A percentile compares a stretch with the other conserved stretches of the same genome.
These are phyloP conservation scores for Alternaria sp. DNA, from an alignment of 2,329 filamentous ascomycete species.

Conservation along the genomic window DNA sequence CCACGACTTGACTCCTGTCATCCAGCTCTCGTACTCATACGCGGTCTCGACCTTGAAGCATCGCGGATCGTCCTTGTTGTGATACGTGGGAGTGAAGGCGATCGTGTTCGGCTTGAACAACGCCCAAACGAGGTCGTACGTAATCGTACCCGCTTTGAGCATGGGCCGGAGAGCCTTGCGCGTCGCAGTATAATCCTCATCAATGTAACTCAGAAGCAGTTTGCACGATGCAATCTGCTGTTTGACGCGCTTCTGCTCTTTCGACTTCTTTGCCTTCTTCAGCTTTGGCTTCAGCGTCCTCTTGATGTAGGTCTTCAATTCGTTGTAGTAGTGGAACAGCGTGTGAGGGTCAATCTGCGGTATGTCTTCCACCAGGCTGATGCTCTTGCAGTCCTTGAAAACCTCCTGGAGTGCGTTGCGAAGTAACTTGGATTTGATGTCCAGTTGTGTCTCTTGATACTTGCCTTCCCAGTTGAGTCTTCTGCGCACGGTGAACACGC, in stretches of 20 bases:
- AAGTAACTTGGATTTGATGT: constrained; percentile 83
- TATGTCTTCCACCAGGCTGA: constrained; percentile 80
- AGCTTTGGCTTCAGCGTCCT: constrained; percentile 68
- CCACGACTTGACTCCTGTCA: constrained; percentile 74
- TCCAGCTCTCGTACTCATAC: constrained; percentile 71
- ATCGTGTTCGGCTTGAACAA: constrained; percentile 87
- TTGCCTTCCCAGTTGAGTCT: constrained; percentile 86
- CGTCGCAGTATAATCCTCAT: constrained; percentile 77
- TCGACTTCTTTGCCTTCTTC: constrained; percentile 67
- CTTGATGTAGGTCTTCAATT: constrained; percentile 67
- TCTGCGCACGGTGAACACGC: constrained; percentile 78
- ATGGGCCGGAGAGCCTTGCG: constrained; percentile 84
- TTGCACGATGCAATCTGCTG: constrained; percentile 71
- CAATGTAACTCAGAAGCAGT: constrained; percentile 76
- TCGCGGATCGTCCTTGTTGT: constrained; percentile 75
- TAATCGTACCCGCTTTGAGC: constrained; percentile 81
- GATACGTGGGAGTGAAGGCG: constrained; percentile 77
- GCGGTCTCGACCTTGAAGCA: constrained; percentile 83
- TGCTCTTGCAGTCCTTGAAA: constrained; percentile 77
- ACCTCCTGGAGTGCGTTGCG: constrained; percentile 73
- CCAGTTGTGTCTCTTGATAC: constrained; percentile 74
- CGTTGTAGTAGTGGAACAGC: constrained; percentile 72
- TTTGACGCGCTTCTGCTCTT: constrained; percentile 64
- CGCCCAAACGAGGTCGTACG: constrained; percentile 87
- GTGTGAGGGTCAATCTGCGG: constrained; percentile 65